These are phyloP conservation scores for Acer yangbiense DNA, from an alignment of 345 rosid species.

Conservation along the genomic window DNA sequence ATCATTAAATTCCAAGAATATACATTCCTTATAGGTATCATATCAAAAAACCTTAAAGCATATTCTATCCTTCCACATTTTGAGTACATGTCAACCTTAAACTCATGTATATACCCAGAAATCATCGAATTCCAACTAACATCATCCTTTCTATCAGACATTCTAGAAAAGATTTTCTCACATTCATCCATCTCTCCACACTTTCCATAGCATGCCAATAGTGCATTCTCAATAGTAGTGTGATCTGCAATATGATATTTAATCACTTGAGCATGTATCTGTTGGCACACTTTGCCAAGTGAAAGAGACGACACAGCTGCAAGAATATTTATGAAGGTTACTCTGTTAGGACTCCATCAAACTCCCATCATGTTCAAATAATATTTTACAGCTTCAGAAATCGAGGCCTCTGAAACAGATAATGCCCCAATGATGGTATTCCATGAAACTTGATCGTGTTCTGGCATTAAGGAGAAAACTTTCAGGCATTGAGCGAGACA, in stretches of 20 bases:
- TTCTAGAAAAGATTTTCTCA: conserved; percentile 76
- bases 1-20: conserved; percentile 98
- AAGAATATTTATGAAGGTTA: conserved; percentile 74
- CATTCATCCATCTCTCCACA: conserved; percentile 72
- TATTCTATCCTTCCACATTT: conserved; percentile 92
- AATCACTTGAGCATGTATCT: conserved; percentile 66
- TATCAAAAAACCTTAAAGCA: conserved; percentile 69
- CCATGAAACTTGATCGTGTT: conserved; percentile 88
- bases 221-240: conserved; percentile 70
- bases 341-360: conserved; percentile 65
- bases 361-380: conserved; percentile 61
- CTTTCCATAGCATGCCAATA: conserved; percentile 86
- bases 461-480: conserved; percentile 63
- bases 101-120: conserved; percentile 84
- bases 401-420: conserved; percentile 56
- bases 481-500: conserved; percentile 49
- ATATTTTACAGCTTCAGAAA: conserved; percentile 49
- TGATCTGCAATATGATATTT: conserved; percentile 54
- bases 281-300: conserved; percentile 47
- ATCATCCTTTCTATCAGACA: conserved; percentile 79
- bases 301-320: conserved; percentile 64
- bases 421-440: conserved; percentile 80
- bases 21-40: conserved; percentile 72
- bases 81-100: conserved; percentile 84
- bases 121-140: conserved; percentile 90